Evolutionary conservation across 1,284 basidiomycete species (phyloP), one percentile per base, ranked within the genome.

Genomic region (Vanrija pseudolonga): DNA sequence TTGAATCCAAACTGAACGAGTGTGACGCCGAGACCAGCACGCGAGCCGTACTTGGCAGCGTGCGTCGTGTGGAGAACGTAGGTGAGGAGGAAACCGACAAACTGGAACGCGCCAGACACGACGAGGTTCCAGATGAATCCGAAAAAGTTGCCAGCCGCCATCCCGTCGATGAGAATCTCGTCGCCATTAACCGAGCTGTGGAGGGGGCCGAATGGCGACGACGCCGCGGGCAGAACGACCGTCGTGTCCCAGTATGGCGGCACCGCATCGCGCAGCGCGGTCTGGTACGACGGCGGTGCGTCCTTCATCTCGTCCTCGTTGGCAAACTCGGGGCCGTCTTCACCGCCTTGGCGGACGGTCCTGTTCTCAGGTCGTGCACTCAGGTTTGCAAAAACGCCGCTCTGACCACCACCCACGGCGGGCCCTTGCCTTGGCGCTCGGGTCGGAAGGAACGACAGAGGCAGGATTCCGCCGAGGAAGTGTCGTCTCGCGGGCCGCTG

Each of bases 191-290:
- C 64, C 47, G 79, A 65, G 60, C 73, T 72, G 4, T 70, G 71
- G n/a, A 78, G 61, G 0, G 76, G 71, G 11, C 78, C 77, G 45
- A 78, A 79, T 3, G 80, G 79, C 3, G 74, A 76, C 0, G 63
- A 62, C 4, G 71, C 70, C 0, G 72, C 74, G 0, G 76, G 76
- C 2, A 91, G 85, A 55, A 95, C 88, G 15, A 97, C 85, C 0
- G 92, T 94, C 2, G 90, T 97, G 74, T 98, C 95, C 90, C 93
- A 98, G 76, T 98, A 98, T 0, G 92, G 84, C 0, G 95, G 96
- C 0, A 90, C 93, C 0, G 90, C 84, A 70, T 99, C 95, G 9
- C 87, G 85, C 56, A 94, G 87, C 1, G 95, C 95, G 20, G 86
- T 82, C 40, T 85, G 83, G 72, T 99, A 99, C 0, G 92, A 86